Evolutionary conservation across 306 rosid genomes (phyloP).

Genomic region (Castanea sativa): DNA sequence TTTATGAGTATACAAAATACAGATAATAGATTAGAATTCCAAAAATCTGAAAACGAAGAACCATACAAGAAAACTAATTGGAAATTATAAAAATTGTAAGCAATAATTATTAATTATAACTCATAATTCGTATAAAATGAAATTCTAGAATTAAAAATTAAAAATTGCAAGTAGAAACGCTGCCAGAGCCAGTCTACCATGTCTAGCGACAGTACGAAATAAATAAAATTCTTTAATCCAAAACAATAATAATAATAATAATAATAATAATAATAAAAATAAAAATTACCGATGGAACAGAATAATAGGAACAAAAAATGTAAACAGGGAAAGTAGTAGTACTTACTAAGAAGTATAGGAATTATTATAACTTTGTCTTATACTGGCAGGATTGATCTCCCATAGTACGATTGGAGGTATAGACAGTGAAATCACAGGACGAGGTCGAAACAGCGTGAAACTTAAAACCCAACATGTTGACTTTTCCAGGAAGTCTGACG

Average conservation of each 20-base stretch:
- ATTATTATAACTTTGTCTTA: slow-evolving; percentile 41
- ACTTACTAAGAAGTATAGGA: not conserved
- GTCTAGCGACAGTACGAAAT: not conserved
- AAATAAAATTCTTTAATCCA: not conserved
- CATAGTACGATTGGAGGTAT: slow-evolving; percentile 9
- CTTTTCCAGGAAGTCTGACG: slow-evolving; percentile 38
- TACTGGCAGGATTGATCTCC: slow-evolving; percentile 32
- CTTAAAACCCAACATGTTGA: slow-evolving; percentile 27
- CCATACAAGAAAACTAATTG: too few species aligned
- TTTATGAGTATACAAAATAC: too few species aligned
- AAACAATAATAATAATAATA: not conserved
- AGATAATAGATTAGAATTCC: too few species aligned
- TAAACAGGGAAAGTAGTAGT: not conserved
- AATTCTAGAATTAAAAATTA: too few species aligned
- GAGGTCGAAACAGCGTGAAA: slow-evolving; percentile 32
- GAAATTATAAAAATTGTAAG: not conserved
- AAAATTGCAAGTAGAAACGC: not conserved
- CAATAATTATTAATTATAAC: too few species aligned
- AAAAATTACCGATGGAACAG: too few species aligned
- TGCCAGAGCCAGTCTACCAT: not conserved
- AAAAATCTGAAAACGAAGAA: too few species aligned
- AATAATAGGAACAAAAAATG: not conserved
- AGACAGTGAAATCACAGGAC: slow-evolving; percentile 50
- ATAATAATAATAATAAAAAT: too few species aligned
- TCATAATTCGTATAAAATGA: too few species aligned